Conservation (phyloP, 2,329 filamentous ascomycete species). For the Epichloe scottii region DNA sequence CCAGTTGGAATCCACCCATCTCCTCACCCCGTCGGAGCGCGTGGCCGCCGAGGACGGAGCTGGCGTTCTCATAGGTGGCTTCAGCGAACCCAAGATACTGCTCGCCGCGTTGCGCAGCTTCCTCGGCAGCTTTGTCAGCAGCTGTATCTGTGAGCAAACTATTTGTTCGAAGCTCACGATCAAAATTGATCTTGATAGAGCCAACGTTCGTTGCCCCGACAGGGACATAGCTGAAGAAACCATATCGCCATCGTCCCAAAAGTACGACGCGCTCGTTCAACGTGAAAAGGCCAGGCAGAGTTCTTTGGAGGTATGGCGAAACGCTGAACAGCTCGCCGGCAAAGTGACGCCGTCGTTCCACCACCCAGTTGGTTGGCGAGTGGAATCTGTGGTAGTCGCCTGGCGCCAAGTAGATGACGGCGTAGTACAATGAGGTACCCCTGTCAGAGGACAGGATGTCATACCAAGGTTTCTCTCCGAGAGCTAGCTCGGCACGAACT, state of each 20-base stretch:
- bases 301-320: constrained; percentile 86
- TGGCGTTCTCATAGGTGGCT: constrained; percentile 74
- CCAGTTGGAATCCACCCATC: constrained; percentile 95
- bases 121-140: constrained; percentile 73
- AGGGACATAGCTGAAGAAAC: constrained; percentile 92
- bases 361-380: constrained; percentile 89
- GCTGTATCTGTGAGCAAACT: constrained; percentile 84
- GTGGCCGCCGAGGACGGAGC: constrained; percentile 66
- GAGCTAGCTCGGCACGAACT: constrained; percentile 72
- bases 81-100: constrained; percentile 84
- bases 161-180: constrained; percentile 86
- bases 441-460: constrained; percentile 48
- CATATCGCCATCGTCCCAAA: constrained; percentile 87
- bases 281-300: constrained; percentile 86
- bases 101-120: constrained; percentile 64
- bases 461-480: constrained; percentile 60
- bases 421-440: constrained; percentile 74
- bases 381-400: constrained; percentile 99
- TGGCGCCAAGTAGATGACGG: constrained; percentile 87
- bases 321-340: constrained; percentile 93
- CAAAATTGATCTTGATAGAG: constrained; percentile 94
- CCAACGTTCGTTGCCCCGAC: constrained; percentile 97
- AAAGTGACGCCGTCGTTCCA: constrained; percentile 89
- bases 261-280: constrained; percentile 93
- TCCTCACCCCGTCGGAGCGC: constrained; percentile 80